Conservation (phyloP, 495 filamentous ascomycete species). For the Aspergillus indologenus region DNA sequence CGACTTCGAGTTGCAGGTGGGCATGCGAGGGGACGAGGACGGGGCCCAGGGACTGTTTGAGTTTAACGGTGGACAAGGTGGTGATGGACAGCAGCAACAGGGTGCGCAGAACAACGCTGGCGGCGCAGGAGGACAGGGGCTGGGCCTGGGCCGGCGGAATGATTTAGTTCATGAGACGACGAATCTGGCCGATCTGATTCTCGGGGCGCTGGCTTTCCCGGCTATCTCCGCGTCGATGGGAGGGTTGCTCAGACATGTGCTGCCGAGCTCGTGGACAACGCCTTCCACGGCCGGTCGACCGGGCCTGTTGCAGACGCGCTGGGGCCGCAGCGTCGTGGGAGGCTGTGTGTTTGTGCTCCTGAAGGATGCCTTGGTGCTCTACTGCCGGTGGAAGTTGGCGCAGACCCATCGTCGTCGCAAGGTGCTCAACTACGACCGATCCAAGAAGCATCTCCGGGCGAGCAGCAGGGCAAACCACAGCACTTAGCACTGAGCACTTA, state of each 20-base stretch:
- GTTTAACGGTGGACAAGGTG: constrained; percentile 25
- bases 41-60: constrained; percentile 16
- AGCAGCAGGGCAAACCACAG: neutral
- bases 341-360: constrained; percentile 77
- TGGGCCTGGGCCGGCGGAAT: constrained; percentile 39
- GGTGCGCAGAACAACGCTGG: constrained; percentile 17
- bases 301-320: constrained; percentile 68
- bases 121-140: constrained; percentile 16
- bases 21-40: constrained; percentile 39
- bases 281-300: constrained; percentile 38
- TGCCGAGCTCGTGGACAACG: constrained; percentile 63
- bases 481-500: neutral
- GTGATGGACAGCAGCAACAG: constrained; percentile 28
- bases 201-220: constrained; percentile 64
- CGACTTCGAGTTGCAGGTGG: constrained; percentile 42
- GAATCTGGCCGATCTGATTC: constrained; percentile 51
- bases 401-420: constrained; percentile 63
- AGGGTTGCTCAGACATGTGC: constrained; percentile 57
- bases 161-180: constrained; percentile 51
- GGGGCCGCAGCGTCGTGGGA: constrained; percentile 76
- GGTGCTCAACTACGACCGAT: constrained; percentile 61
- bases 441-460: constrained; percentile 32
- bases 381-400: constrained; percentile 69
- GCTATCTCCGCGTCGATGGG: constrained; percentile 63
- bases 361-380: constrained; percentile 71